Base-by-base conservation (phyloP, 805 yeast species). In the Wickerhamomyces mucosus region DNA sequence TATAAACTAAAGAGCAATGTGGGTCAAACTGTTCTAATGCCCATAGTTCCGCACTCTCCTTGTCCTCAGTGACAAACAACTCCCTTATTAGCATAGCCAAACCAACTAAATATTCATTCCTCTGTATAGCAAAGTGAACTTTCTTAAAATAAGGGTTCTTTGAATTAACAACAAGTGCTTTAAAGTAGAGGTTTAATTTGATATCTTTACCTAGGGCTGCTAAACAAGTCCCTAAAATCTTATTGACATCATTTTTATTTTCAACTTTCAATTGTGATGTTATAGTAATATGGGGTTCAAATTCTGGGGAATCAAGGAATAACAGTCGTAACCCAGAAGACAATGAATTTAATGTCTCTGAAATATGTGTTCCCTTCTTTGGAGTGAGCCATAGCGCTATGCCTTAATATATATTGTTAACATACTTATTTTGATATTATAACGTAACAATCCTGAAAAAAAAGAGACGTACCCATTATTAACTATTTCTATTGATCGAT, bases 371-470 rank as follows among this genome's bases (percentile, higher is more conserved):
- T 28, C 67, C 68, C 14, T 59, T 59, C 33, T 61, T 69, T 2
- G 94, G 94, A 50, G 78, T 74, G 27, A 78, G 72, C 94, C 94
- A 82, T 31, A 82, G 61, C 35, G 92, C 75, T 29, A 75, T 25
- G n/a, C 39, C 42, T 33, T 26, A 9, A 21, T 15, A 13, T n/a
- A 16, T 18, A 37, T 34, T 28, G 33, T 29, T 30, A 18, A 4
- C 14, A n/a, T n/a, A n/a, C n/a, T n/a, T n/a, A n/a, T n/a, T n/a
- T n/a, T n/a, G n/a, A n/a, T n/a, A n/a, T n/a, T n/a, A n/a, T n/a
- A n/a, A n/a, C n/a, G n/a, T n/a, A n/a, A n/a, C n/a, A n/a, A n/a
- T n/a, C n/a, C n/a, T n/a, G n/a, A n/a, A n/a, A n/a, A n/a, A n/a
- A n/a, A n/a, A n/a, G n/a, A n/a, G n/a, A n/a, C n/a, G n/a, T n/a